Evolutionary conservation across 176 grass and related monocot genomes (phyloP).

Genomic region (Paspalum notatum): DNA sequence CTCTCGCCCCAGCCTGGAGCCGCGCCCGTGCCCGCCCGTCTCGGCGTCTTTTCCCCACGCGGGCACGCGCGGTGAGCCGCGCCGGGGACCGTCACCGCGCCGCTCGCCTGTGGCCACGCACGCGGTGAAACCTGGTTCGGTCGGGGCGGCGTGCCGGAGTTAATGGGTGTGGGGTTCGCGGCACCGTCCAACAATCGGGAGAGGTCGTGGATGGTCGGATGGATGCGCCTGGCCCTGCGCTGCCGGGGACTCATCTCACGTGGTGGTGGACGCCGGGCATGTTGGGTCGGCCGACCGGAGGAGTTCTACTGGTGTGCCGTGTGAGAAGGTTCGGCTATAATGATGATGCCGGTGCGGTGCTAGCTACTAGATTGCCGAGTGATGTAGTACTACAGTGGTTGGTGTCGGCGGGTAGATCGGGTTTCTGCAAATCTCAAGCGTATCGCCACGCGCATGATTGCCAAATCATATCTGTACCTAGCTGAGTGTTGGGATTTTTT

Average conservation of each 20-base stretch:
- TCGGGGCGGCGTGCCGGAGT: neutral
- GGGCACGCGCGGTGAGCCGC: neutral
- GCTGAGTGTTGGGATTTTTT: too few relatives aligned
- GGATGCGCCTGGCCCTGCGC: too few relatives aligned
- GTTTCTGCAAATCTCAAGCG: neutral
- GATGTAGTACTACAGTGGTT: neutral
- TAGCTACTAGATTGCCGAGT: too few relatives aligned
- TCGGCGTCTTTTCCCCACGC: slow-evolving; percentile 5
- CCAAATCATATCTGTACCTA: neutral
- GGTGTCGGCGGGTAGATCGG: neutral
- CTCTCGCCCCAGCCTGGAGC: slow-evolving; percentile 13
- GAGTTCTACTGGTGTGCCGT: neutral
- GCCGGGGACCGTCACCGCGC: neutral
- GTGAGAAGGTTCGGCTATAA: neutral
- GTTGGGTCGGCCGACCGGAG: too few relatives aligned
- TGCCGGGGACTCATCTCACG: neutral
- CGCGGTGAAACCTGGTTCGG: neutral
- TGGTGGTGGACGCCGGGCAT: neutral
- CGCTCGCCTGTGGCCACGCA: neutral
- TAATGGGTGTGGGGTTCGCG: slow-evolving; percentile 32
- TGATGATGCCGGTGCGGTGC: neutral
- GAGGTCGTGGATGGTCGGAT: neutral
- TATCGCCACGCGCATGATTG: neutral
- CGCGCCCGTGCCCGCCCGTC: too few relatives aligned
- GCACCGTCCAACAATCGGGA: neutral